phyloP scores from a whole-genome alignment of 352 stramenopile genomes.

The Pythium vanterpoolii region DNA sequence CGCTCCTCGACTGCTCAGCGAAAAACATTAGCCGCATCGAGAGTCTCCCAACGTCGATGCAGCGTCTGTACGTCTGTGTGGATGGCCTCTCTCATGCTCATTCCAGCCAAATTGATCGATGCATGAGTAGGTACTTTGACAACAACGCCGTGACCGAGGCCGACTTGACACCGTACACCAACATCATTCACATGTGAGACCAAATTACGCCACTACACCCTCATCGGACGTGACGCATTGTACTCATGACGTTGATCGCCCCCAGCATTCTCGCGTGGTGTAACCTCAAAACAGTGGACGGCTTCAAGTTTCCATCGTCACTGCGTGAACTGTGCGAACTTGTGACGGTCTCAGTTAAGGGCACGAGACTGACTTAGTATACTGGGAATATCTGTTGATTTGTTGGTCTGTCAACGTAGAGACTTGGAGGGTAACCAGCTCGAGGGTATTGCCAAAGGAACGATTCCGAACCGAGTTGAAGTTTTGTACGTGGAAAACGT shows the following conservation, averaged over 20 bases:
- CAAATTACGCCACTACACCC: not conserved
- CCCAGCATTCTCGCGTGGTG: constrained; percentile 15
- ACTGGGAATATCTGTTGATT: not conserved
- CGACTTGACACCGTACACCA: constrained; percentile 17
- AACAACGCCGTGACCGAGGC: not conserved
- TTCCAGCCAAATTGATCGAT: not conserved
- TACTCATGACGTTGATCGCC: not conserved
- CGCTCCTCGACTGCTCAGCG: constrained; percentile 4
- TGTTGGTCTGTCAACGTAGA: not conserved
- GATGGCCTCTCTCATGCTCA: not conserved
- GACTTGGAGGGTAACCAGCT: constrained; percentile 20
- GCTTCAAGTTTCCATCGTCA: constrained; percentile 14
- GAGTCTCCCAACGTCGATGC: constrained; percentile 7
- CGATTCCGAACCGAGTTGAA: constrained; percentile 5
- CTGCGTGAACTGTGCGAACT: constrained; percentile 12
- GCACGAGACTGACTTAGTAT: not conserved
- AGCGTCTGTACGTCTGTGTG: constrained; percentile 10
- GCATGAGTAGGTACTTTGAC: constrained; percentile 8
- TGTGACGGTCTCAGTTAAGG: not conserved
- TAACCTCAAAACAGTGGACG: constrained; percentile 7
- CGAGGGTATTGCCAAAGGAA: constrained; percentile 7
- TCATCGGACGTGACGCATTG: not conserved
- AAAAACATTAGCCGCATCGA: constrained; percentile 6
- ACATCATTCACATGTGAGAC: constrained; percentile 18
- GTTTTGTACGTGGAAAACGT: constrained; percentile 13